Evolutionary conservation across 306 rosid species (phyloP).

Genomic region (Cicer yamashitae): DNA sequence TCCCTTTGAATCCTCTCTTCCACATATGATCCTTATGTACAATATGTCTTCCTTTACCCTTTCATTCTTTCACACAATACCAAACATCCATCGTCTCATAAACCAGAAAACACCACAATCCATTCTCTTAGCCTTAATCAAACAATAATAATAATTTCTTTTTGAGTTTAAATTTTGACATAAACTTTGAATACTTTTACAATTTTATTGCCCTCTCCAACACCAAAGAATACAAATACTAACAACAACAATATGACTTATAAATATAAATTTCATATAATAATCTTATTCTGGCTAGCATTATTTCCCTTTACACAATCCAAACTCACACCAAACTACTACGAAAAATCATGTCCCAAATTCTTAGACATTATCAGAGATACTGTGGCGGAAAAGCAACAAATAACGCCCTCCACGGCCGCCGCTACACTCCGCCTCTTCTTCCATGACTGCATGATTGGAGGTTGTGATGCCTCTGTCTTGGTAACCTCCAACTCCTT

Average conservation of each 20-base stretch:
- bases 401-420: constrained; percentile 30
- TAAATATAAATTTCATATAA: constrained; percentile 21
- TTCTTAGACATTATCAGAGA: constrained; percentile 41
- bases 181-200: neutral
- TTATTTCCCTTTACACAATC: constrained; percentile 41
- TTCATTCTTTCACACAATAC: constrained; percentile 16
- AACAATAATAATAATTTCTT: neutral
- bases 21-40: constrained; percentile 18
- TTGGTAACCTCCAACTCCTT: constrained; percentile 48
- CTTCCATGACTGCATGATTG: constrained; percentile 58
- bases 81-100: constrained; percentile 12
- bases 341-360: constrained; percentile 56
- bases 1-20: constrained; percentile 61
- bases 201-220: neutral
- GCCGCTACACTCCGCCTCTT: constrained; percentile 51
- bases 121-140: neutral
- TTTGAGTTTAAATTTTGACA: neutral
- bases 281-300: constrained; percentile 23
- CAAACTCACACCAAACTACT: constrained; percentile 49
- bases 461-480: constrained; percentile 65
- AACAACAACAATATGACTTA: constrained; percentile 45
- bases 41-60: neutral
- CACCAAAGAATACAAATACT: neutral
- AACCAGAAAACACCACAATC: neutral
- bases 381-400: constrained; percentile 41